Percentiles rank a stretch among this genome's conserved stretches.
These are phyloP conservation scores for Apiospora koreana DNA, from an alignment of 2,329 filamentous ascomycete species.

Conservation along the genomic window DNA sequence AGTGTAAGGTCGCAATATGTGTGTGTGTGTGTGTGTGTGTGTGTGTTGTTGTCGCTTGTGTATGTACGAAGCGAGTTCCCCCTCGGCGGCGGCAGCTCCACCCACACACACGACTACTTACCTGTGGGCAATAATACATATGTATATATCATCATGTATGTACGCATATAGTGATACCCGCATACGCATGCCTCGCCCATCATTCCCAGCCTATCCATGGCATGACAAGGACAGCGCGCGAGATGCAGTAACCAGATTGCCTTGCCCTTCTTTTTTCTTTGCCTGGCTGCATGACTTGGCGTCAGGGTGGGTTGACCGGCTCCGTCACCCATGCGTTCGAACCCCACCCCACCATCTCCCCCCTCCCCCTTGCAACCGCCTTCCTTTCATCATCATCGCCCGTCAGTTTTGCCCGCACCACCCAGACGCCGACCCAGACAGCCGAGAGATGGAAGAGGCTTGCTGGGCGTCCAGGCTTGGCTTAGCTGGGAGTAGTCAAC, in stretches of 20 bases:
- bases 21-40: not conserved
- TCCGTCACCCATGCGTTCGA: slow-evolving; percentile 18
- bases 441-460: slow-evolving; percentile 9
- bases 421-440: not conserved
- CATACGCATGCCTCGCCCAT: not conserved
- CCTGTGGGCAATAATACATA: slow-evolving; percentile 21
- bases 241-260: slow-evolving; percentile 4
- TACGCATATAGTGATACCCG: slow-evolving; percentile 18
- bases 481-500: not conserved
- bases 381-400: slow-evolving; percentile 16
- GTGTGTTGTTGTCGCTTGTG: slow-evolving; percentile 1
- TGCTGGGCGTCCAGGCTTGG: not conserved
- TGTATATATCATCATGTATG: slow-evolving; percentile 17
- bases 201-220: slow-evolving; percentile 1
- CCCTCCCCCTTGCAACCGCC: slow-evolving; percentile 17
- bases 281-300: slow-evolving; percentile 21
- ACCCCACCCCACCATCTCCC: not conserved
- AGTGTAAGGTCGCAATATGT: not conserved
- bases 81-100: slow-evolving; percentile 5
- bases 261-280: slow-evolving; percentile 2
- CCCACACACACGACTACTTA: slow-evolving; percentile 16
- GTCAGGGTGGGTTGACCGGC: slow-evolving; percentile 16
- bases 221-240: not conserved
- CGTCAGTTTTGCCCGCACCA: slow-evolving; percentile 6
- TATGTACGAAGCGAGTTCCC: not conserved